Base-by-base conservation (phyloP, 805 yeast species). In the Candida hungchunana region DNA sequence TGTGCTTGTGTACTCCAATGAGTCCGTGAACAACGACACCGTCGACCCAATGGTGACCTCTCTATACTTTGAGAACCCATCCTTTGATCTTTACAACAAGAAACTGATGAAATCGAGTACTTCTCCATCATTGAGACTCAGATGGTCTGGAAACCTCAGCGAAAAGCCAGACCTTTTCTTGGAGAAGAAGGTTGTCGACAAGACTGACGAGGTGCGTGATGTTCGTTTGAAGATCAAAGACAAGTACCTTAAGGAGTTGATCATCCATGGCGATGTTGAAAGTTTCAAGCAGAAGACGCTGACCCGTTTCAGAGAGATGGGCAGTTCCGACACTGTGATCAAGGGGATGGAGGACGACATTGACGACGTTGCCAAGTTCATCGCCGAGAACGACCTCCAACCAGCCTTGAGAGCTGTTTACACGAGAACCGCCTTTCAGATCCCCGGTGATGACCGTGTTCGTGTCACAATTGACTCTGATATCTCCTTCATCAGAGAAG, bases 351-450 rank as follows among this genome's bases (percentile, higher is more conserved):
- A 71, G 37, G 55, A 67, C 12, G 75, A 79, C 39, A 77, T 85
- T 36, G 69, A 71, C 27, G 75, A 72, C 34, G 63, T 87, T 34
- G 79, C 81, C 53, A 58, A 63, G 11, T 83, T 79, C 53, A 81
- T 90, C 43, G 56, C 61, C 26, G 77, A 77, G 35, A 70, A 79
- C 48, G 72, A 77, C 42, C 69, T 90, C 45, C 84, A 86, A 61
- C 98, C 98, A 11, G 76, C 85, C 25, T 63, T 93, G 57, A 79
- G 97, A 64, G 75, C 96, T 9, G 75, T 81, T 24, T 87, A 85
- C 64, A 84, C 87, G 27, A 75, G 97, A 60, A 85, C 96, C 6
- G 97, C 97, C 3, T 90, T 93, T 69, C 97, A 90, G 68, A 90
- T 90, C 51, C 98, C 98, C 3, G 97, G 97, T 40, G 97, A 93